Evolutionary conservation across 2,329 filamentous ascomycete species (phyloP).

Genomic region (Clonostachys chloroleuca): DNA sequence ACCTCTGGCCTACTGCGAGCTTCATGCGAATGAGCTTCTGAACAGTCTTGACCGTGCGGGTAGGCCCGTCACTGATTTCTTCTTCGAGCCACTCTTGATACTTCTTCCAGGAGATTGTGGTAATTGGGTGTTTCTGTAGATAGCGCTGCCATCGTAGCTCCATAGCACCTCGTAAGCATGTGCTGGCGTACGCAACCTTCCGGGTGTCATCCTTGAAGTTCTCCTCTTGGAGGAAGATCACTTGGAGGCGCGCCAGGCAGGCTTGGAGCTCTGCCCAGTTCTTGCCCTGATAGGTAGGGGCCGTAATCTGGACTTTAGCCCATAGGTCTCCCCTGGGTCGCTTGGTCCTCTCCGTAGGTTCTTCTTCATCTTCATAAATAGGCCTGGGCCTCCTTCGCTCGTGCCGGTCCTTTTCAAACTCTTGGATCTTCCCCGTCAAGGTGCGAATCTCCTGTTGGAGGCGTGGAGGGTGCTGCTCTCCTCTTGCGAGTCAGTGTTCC

Average conservation of each 20-base stretch:
- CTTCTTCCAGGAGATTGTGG: too few relatives aligned
- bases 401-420: neutral
- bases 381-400: neutral
- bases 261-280: neutral
- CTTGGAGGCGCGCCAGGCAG: neutral
- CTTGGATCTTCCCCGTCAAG: too few relatives aligned
- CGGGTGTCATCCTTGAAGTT: neutral
- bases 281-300: conserved; percentile 1
- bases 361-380: too few relatives aligned
- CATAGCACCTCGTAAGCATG: neutral
- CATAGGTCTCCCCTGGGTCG: conserved; percentile 1
- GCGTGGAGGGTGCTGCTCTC: too few relatives aligned
- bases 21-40: too few relatives aligned
- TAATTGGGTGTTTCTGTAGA: neutral
- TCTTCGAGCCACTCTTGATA: too few relatives aligned
- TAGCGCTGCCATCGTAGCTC: neutral
- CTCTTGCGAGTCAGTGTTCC: too few relatives aligned
- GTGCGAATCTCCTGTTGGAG: too few relatives aligned
- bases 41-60: too few relatives aligned
- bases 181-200: neutral
- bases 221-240: neutral
- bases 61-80: too few relatives aligned
- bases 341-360: too few relatives aligned
- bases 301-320: neutral
- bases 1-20: too few relatives aligned